Evolutionary conservation across 257 asterid species (phyloP).

Genomic region (Mentha longifolia): DNA sequence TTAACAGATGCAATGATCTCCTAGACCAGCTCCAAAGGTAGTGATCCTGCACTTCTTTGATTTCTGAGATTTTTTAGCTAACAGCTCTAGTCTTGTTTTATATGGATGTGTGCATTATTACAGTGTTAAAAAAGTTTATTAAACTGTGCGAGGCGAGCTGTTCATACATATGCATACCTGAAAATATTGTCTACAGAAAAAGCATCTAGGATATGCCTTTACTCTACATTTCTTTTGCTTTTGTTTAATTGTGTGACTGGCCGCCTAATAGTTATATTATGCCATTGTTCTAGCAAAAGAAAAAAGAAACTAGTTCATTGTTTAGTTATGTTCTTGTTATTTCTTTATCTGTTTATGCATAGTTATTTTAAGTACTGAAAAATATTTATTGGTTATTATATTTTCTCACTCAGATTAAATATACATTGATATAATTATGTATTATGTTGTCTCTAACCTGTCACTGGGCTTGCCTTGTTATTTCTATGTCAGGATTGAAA

Average conservation of each 20-base stretch:
- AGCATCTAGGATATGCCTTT: neutral
- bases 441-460: constrained; percentile 10
- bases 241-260: neutral
- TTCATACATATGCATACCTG: neutral
- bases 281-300: neutral
- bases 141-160: constrained; percentile 6
- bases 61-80: constrained; percentile 7
- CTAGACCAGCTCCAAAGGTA: constrained; percentile 80
- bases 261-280: neutral
- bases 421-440: neutral
- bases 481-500: constrained; percentile 43
- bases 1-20: constrained; percentile 73
- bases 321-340: neutral
- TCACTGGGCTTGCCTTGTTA: neutral
- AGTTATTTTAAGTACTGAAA: neutral
- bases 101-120: too few relatives aligned
- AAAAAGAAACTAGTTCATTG: neutral
- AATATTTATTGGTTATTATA: neutral
- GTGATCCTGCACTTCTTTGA: neutral
- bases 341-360: neutral
- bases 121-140: neutral
- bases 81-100: neutral
- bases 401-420: constrained; percentile 6
- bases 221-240: neutral
- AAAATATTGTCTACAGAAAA: too few relatives aligned